These are phyloP conservation scores for Colletotrichum truncatum DNA, from an alignment of 2,329 filamentous ascomycete genomes.

Conservation along the genomic window DNA sequence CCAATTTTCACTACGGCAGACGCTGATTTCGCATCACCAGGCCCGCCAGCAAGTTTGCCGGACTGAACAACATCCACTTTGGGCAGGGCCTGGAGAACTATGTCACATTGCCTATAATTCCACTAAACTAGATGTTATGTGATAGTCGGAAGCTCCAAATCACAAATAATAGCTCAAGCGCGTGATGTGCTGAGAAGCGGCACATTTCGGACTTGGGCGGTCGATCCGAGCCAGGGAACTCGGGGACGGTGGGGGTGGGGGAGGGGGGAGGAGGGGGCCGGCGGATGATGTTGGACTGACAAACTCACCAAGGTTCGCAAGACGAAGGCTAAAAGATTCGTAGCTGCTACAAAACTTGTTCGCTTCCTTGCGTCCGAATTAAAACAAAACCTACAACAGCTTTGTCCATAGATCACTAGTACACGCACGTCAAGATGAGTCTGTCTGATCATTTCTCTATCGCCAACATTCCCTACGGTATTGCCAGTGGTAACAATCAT, in stretches of 20 bases:
- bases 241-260: conserved; percentile 23
- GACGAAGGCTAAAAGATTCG: neutral
- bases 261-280: neutral
- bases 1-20: conserved; percentile 25
- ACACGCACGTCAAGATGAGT: neutral
- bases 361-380: neutral
- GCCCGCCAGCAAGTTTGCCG: conserved; percentile 48
- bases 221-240: neutral
- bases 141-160: no score
- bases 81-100: conserved; percentile 58
- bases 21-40: conserved; percentile 57
- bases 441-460: conserved; percentile 60
- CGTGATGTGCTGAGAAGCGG: no score
- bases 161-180: neutral
- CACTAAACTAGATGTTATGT: no score
- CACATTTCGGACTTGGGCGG: neutral
- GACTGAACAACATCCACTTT: conserved; percentile 63
- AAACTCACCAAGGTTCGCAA: neutral
- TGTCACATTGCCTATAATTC: conserved; percentile 62
- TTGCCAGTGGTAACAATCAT: conserved; percentile 52
- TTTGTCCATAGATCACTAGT: neutral
- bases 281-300: neutral
- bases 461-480: conserved; percentile 62
- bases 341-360: neutral
- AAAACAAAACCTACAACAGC: neutral